phyloP scores from a whole-genome alignment of 208 protist genomes.

The Leptomonas seymouri region DNA sequence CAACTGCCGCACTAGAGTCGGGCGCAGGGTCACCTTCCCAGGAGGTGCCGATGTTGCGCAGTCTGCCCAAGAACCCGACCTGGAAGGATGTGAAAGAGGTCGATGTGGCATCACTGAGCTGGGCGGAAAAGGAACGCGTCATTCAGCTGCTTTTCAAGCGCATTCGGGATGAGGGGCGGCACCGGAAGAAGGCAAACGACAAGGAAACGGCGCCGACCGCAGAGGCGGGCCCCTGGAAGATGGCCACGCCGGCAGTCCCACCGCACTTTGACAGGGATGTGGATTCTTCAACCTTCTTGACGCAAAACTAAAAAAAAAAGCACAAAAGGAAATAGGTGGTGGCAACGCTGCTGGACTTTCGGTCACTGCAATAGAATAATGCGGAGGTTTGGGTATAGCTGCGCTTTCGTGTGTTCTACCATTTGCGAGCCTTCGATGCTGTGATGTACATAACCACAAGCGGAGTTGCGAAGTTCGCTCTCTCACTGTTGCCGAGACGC shows the following conservation, averaged over 20 bases:
- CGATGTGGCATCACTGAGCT: constrained; percentile 80
- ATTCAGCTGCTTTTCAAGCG: constrained; percentile 81
- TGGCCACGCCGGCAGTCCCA: not conserved
- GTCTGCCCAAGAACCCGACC: constrained; percentile 49
- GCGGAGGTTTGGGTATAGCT: not conserved
- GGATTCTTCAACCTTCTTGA: constrained; percentile 50
- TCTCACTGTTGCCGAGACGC: too few species aligned
- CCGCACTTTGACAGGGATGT: not conserved
- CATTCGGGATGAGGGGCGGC: constrained; percentile 46
- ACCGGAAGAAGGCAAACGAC: not conserved
- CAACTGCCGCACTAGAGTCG: not conserved
- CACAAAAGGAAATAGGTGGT: not conserved
- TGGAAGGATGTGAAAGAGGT: constrained; percentile 60
- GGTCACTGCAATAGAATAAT: not conserved
- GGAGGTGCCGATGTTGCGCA: constrained; percentile 5
- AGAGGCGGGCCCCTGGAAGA: not conserved
- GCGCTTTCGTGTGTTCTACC: too few species aligned
- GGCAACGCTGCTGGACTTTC: too few species aligned
- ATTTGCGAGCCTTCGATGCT: too few species aligned
- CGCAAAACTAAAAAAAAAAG: constrained; percentile 13
- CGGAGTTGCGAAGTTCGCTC: too few species aligned
- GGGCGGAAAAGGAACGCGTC: constrained; percentile 91
- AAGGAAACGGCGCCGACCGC: not conserved
- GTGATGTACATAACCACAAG: too few species aligned
- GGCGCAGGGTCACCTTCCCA: not conserved